phyloP scores from a whole-genome alignment of 2,329 filamentous ascomycete genomes.

The Sporothrix dimorphospora region DNA sequence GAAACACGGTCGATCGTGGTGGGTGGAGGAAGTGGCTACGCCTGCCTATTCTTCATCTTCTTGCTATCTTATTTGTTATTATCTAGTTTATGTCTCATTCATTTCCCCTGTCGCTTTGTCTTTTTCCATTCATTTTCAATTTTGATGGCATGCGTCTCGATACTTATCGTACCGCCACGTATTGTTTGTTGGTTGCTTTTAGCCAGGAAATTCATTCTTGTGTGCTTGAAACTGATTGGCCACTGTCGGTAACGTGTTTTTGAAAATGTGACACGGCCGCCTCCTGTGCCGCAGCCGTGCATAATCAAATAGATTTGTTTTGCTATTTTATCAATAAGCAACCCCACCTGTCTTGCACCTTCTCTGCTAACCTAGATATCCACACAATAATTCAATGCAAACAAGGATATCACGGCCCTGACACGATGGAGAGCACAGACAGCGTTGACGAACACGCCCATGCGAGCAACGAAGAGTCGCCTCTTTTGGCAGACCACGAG shows the following conservation, averaged over 20 bases:
- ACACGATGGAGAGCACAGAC: neutral
- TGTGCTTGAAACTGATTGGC: neutral
- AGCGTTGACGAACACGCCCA: neutral
- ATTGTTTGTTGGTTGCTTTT: neutral
- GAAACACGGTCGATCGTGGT: no score
- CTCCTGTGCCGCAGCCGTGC: neutral
- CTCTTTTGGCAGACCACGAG: neutral
- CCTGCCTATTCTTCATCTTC: no score
- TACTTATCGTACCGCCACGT: no score
- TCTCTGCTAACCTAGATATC: neutral
- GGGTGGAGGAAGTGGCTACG: no score
- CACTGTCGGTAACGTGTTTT: neutral
- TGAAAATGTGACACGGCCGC: neutral
- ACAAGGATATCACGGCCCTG: neutral
- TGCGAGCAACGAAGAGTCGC: slow-evolving; percentile 1
- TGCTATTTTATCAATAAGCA: neutral
- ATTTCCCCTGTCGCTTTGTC: no score
- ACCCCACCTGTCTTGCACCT: neutral
- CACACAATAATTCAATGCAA: neutral
- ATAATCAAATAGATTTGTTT: neutral
- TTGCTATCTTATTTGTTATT: no score
- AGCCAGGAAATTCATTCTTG: neutral
- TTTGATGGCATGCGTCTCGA: no score
- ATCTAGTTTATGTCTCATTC: no score
- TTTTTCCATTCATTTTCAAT: no score